A percentile compares a stretch with the other conserved stretches of the same genome.
phyloP scores from a whole-genome alignment of 2,329 filamentous ascomycete species.

The Stenocarpella maydis region DNA sequence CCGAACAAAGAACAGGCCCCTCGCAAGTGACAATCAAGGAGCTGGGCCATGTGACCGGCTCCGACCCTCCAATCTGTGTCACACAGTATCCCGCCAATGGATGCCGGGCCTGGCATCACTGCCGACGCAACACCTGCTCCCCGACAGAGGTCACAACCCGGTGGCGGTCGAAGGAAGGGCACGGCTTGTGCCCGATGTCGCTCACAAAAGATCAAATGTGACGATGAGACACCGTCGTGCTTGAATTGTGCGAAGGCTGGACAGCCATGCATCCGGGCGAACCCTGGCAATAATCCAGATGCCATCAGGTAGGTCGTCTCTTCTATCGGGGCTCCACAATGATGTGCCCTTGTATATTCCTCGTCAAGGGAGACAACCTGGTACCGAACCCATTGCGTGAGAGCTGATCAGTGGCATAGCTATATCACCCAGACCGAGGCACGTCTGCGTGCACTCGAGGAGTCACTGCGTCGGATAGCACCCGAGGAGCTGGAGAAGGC shows the following conservation, averaged over 20 bases:
- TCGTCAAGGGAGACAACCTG: neutral
- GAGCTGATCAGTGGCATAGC: slow-evolving; percentile 10
- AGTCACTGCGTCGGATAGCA: slow-evolving; percentile 37
- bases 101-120: slow-evolving; percentile 2
- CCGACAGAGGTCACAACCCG: slow-evolving; percentile 1
- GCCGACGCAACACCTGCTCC: slow-evolving; percentile 8
- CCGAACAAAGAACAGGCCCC: neutral
- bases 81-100: slow-evolving; percentile 28
- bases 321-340: neutral
- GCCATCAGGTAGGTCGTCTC: slow-evolving; percentile 27
- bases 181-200: slow-evolving; percentile 45
- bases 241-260: slow-evolving; percentile 43
- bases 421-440: slow-evolving; percentile 33
- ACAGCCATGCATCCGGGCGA: slow-evolving; percentile 42
- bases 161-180: slow-evolving; percentile 39
- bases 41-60: neutral
- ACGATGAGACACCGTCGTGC: slow-evolving; percentile 43
- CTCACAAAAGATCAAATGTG: slow-evolving; percentile 45
- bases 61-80: neutral
- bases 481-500: slow-evolving; percentile 39
- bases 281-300: slow-evolving; percentile 32
- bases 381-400: neutral
- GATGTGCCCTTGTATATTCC: neutral
- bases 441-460: slow-evolving; percentile 36
- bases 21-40: neutral